Evolutionary conservation across 257 asterid genomes (phyloP).

Genomic region (Gynochthodes officinalis): DNA sequence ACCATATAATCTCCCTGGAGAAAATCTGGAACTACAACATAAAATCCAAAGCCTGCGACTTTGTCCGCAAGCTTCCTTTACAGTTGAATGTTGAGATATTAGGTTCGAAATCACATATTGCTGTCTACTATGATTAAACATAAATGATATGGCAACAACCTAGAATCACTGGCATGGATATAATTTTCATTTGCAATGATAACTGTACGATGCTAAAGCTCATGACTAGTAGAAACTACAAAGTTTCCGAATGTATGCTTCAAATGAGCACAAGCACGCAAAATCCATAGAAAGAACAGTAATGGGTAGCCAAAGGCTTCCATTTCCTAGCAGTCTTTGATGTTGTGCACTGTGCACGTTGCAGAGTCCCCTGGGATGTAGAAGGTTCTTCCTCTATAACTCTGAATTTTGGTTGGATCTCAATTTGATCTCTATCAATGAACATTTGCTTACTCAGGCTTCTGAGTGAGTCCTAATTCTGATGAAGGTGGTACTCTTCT

Average conservation of each 20-base stretch:
- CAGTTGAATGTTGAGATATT: constrained; percentile 7
- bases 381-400: constrained; percentile 45
- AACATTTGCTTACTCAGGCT: constrained; percentile 11
- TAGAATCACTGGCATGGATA: background rate
- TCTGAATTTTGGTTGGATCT: background rate
- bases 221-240: background rate
- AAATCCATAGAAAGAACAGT: constrained; percentile 38
- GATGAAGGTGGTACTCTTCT: constrained; percentile 81
- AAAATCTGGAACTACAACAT: constrained; percentile 60
- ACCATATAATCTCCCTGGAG: constrained; percentile 46
- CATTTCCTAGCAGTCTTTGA: constrained; percentile 85
- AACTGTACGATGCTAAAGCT: background rate
- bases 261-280: constrained; percentile 8
- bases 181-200: constrained; percentile 1
- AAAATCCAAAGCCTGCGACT: constrained; percentile 60
- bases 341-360: constrained; percentile 87
- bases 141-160: background rate
- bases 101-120: background rate
- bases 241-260: constrained; percentile 4
- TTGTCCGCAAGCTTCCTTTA: constrained; percentile 65
- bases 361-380: constrained; percentile 91
- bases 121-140: background rate
- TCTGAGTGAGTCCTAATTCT: constrained; percentile 11
- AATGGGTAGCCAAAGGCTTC: constrained; percentile 84
- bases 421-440: background rate